Conservation (phyloP, 2,329 filamentous ascomycete genomes). For the Alternaria ethzedia region DNA sequence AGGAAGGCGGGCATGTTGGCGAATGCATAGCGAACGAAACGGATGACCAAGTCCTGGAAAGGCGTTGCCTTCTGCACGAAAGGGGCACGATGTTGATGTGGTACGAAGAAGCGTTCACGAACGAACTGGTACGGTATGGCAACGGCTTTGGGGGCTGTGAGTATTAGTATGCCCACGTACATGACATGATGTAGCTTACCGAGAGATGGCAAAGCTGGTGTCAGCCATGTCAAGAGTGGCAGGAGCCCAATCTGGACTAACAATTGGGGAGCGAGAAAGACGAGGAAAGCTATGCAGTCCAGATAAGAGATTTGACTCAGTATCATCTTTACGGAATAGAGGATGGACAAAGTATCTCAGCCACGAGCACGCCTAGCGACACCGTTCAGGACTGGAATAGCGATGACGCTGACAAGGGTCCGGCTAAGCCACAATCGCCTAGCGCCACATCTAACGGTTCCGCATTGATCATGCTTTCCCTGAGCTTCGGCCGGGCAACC, state of each 20-base stretch:
- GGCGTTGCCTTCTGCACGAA: slow-evolving; percentile 73
- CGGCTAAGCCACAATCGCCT: slow-evolving; percentile 26
- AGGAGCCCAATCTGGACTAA: slow-evolving; percentile 70
- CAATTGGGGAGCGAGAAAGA: slow-evolving; percentile 75
- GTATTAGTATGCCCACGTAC: slow-evolving; percentile 30
- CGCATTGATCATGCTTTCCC: not conserved
- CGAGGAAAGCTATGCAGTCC: slow-evolving; percentile 75
- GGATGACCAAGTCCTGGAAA: slow-evolving; percentile 79
- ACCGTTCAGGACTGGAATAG: not conserved
- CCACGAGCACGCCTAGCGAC: not conserved
- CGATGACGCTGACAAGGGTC: slow-evolving; percentile 27
- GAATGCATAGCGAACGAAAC: slow-evolving; percentile 80
- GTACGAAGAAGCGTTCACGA: slow-evolving; percentile 62
- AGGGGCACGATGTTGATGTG: slow-evolving; percentile 56
- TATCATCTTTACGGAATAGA: slow-evolving; percentile 62
- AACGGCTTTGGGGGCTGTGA: slow-evolving; percentile 56
- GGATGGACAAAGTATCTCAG: not conserved
- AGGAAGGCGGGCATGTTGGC: slow-evolving; percentile 71
- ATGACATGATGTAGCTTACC: slow-evolving; percentile 54
- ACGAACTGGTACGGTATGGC: slow-evolving; percentile 66
- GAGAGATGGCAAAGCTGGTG: slow-evolving; percentile 73
- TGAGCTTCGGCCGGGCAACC: not conserved
- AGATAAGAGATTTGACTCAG: slow-evolving; percentile 75
- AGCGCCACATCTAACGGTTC: slow-evolving; percentile 14
- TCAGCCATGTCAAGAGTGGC: slow-evolving; percentile 62